Base-by-base conservation (phyloP, 2,329 filamentous ascomycete species). In the Allantophomopsis cytisporea region DNA sequence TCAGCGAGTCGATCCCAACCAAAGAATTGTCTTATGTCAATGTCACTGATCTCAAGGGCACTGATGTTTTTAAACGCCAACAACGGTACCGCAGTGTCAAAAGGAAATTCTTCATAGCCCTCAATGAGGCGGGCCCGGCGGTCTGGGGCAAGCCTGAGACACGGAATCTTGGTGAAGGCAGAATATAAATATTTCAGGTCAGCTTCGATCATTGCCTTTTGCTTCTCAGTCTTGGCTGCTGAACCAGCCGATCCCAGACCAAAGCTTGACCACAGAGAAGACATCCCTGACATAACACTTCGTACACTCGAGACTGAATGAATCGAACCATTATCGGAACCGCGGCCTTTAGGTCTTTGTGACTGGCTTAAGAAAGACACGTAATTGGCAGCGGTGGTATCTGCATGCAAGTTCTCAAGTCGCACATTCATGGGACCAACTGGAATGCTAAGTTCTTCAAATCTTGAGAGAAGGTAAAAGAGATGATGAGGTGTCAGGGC, bases 251-350 rank as follows among this genome's bases (percentile, higher is more conserved):
- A 80, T 43, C 79, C 79, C 20, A 95, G 73, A 17, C 88, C 83
- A 48, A 96, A 79, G 52, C 80, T 87, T 16, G 85, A 82, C 89
- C 88, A 96, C 35, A 96, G 65, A 12, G 84, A 80, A 42, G 87
- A 91, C 83, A 98, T 94, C 59, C 84, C 85, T 20, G 91, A 94
- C 83, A 96, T 89, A 54, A 94, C 88, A 59, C 89, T 96, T 57
- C 89, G 80, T 49, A 98, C 85, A 63, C 91, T 96, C 17, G 89
- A 94, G 33, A 95, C 87, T 6, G 91, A 96, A 54, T 88, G 87
- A 48, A 96, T 85, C 1, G 91, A 96, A 51, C 86, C 85, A 40
- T 81, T 79, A 61, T 96, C 89, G 36, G 83, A 83, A 47, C 78
- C 73, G 45, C 79, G 78, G 46, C 83, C 82, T 58, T 84, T 83